Conservation (phyloP, 169 alveolate genomes). For the Plasmodium gonderi region DNA sequence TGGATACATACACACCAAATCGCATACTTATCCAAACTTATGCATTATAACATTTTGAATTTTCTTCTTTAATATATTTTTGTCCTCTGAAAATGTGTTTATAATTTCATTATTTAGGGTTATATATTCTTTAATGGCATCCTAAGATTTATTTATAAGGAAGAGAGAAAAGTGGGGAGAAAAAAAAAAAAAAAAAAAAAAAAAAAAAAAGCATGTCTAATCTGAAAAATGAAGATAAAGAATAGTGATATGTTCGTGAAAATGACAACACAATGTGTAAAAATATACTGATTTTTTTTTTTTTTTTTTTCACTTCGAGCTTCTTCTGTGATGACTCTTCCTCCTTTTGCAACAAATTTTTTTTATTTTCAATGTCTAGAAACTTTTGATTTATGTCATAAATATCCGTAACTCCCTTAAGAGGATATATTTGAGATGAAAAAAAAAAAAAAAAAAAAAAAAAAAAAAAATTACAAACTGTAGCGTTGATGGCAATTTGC, state of each 20-base stretch:
- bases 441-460: background rate
- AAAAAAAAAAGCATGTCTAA: background rate
- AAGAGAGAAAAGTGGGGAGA: background rate
- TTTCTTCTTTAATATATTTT: constrained; percentile 38
- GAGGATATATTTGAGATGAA: background rate
- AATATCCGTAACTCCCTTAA: constrained; percentile 74
- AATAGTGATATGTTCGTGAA: background rate
- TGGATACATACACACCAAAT: background rate
- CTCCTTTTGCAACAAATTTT: constrained; percentile 53
- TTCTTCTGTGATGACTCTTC: constrained; percentile 52
- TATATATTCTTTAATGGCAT: constrained; percentile 44
- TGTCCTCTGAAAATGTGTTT: constrained; percentile 59
- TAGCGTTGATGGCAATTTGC: background rate
- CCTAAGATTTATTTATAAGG: background rate
- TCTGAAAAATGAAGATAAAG: background rate
- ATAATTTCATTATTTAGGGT: constrained; percentile 40
- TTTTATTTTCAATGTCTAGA: constrained; percentile 66
- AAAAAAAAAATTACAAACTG: constrained; percentile 11
- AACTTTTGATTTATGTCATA: constrained; percentile 69
- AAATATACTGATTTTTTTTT: background rate
- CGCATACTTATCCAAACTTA: background rate
- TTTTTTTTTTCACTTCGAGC: constrained; percentile 42
- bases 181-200: background rate
- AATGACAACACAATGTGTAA: background rate
- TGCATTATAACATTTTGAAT: constrained; percentile 18